Evolutionary conservation across 441 rosid species (phyloP).

Genomic region (Codiaeum variegatum): DNA sequence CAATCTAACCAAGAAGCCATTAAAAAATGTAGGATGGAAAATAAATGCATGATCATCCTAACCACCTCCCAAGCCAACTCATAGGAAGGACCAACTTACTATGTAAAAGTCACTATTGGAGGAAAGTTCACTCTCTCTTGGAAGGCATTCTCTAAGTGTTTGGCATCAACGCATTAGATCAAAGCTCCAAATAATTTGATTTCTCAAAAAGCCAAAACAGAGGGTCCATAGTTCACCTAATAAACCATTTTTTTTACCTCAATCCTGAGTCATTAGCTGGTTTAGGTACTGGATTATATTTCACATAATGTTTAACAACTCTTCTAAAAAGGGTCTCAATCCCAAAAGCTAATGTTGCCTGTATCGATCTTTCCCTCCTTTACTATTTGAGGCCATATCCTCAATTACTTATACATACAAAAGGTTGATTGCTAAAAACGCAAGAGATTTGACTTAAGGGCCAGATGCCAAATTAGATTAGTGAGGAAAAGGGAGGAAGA

Average conservation of each 20-base stretch:
- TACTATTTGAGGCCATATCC: background rate
- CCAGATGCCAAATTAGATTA: background rate
- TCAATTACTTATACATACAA: background rate
- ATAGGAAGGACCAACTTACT: background rate
- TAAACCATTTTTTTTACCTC: background rate
- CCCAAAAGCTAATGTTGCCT: background rate
- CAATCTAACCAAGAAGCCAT: background rate
- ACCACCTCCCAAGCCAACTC: background rate
- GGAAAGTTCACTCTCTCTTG: background rate
- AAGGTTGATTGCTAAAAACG: background rate
- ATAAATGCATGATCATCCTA: background rate
- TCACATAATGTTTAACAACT: background rate
- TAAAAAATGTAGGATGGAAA: background rate
- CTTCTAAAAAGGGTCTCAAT: background rate
- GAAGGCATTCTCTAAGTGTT: background rate
- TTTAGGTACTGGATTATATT: background rate
- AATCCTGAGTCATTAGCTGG: background rate
- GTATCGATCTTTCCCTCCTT: background rate
- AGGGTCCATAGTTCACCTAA: background rate
- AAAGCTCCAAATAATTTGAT: background rate
- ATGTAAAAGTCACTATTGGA: background rate
- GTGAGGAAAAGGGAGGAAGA: background rate
- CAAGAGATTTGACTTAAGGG: background rate
- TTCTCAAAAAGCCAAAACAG: background rate
- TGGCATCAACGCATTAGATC: background rate